A percentile compares a stretch with the other conserved stretches of the same genome.
Conservation (phyloP, 176 grass and related monocot genomes). For the Cenchrus fungigraminus region DNA sequence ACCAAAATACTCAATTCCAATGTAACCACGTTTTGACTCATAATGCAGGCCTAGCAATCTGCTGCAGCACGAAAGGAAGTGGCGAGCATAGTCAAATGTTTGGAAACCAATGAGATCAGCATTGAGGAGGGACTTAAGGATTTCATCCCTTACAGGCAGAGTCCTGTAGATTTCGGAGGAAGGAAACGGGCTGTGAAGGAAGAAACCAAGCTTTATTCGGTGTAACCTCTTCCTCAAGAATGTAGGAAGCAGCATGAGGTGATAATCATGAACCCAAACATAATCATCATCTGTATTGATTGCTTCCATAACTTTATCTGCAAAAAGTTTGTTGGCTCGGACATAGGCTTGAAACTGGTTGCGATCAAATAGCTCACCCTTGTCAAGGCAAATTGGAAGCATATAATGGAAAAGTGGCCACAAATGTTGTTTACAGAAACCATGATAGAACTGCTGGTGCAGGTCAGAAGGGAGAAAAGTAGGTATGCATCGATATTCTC, state of each 20-base stretch:
- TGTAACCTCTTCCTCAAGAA: slow-evolving; percentile 86
- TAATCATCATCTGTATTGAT: slow-evolving; percentile 93
- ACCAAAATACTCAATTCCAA: slow-evolving; percentile 89
- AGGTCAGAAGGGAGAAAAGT: slow-evolving; percentile 82
- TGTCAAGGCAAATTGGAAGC: slow-evolving; percentile 89
- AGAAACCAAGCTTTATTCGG: slow-evolving; percentile 82
- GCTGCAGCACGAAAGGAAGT: slow-evolving; percentile 94
- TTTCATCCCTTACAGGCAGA: slow-evolving; percentile 92
- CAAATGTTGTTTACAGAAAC: slow-evolving; percentile 91
- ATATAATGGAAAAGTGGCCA: slow-evolving; percentile 99
- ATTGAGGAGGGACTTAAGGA: slow-evolving; percentile 86
- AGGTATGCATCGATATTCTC: slow-evolving; percentile 78
- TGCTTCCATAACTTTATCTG: slow-evolving; percentile 91
- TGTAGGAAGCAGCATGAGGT: slow-evolving; percentile 96
- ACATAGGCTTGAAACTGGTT: slow-evolving; percentile 90
- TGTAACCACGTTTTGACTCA: slow-evolving; percentile 91
- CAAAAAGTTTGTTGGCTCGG: slow-evolving; percentile 86
- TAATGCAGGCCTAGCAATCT: slow-evolving; percentile 84
- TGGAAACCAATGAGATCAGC: slow-evolving; percentile 97
- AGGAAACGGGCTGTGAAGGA: slow-evolving; percentile 86
- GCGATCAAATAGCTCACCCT: slow-evolving; percentile 86
- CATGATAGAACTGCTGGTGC: slow-evolving; percentile 83
- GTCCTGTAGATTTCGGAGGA: slow-evolving; percentile 92
- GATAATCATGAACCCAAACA: slow-evolving; percentile 99
- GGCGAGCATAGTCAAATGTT: slow-evolving; percentile 92